Base-by-base conservation (phyloP, 1,284 basidiomycete species). In the Apiotrichum gracile region DNA sequence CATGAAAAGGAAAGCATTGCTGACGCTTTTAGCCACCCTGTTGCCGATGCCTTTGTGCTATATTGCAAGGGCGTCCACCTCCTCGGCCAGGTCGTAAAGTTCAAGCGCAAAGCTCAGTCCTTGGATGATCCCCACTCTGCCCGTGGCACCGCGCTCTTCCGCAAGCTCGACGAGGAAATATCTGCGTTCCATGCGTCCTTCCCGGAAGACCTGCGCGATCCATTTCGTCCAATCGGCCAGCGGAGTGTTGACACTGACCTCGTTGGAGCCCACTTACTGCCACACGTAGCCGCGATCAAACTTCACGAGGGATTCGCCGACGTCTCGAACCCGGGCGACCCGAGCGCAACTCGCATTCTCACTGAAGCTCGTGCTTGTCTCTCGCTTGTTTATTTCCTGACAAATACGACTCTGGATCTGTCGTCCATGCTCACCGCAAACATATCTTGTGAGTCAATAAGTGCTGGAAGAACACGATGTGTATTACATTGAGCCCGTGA, bases 271-370 rank as follows among this genome's bases (percentile, higher is more conserved):
- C 65, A 68, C 34, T 47, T 69, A 5, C 37, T 72, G 2, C 60
- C 62, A 16, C 63, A 66, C 25, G 52, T 68, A 22, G 63, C 63
- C 1, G 55, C 63, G 10, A 72, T 73, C 49, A 59, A 64, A n/a
- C 59, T 74, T 0, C 69, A 72, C 50, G 70, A 72, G 49, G 63
- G 63, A 0, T 69, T 68, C 51, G 70, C 70, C 24, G 61, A 69
- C 40, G 24, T 69, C 17, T 43, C 47, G 6, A 59, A 68, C 48
- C 58, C 62, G 0, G 40, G 52, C 19, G 64, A 67, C 45, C 31
- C 52, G 1, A 68, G 67, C 1, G 55, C 65, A 12, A 17, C 38
- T 4, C 59, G 67, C 19, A 33, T 72, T 7, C 38, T 68, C 13
- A 55, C 47, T 8, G 66, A 64, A 21, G 61, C 68, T 2, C 61